These are phyloP conservation scores for Chytridium lagenaria DNA, from an alignment of 371 early-diverging fungal species.

Conservation along the genomic window DNA sequence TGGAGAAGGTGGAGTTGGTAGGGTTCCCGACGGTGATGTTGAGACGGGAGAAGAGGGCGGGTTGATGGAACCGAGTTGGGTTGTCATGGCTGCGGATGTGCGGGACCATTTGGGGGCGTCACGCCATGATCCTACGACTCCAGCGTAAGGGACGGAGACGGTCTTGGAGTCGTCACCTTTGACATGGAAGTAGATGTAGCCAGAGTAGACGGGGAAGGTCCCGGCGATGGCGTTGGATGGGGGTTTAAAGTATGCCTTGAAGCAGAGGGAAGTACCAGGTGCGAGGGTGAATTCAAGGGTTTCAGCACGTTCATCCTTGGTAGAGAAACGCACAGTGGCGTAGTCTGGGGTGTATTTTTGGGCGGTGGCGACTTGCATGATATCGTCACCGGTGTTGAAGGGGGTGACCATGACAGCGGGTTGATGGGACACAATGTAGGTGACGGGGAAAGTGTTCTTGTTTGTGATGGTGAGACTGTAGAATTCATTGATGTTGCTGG, in stretches of 20 bases:
- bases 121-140: constrained; percentile 23
- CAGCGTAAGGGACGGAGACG: constrained; percentile 35
- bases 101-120: constrained; percentile 11
- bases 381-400: constrained; percentile 26
- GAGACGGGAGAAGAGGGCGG: constrained; percentile 14
- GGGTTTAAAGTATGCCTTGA: constrained; percentile 22
- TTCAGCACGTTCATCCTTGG: not conserved
- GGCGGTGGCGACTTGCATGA: not conserved
- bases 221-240: constrained; percentile 22
- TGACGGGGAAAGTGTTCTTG: constrained; percentile 56
- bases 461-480: constrained; percentile 62
- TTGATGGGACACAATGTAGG: constrained; percentile 59
- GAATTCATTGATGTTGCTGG: constrained; percentile 50
- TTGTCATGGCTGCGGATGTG: not conserved
- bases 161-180: not conserved
- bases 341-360: constrained; percentile 22
- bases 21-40: no score
- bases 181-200: constrained; percentile 34
- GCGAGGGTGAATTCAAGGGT: constrained; percentile 20
- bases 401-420: constrained; percentile 24
- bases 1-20: no score
- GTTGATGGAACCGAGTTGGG: not conserved
- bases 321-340: constrained; percentile 22
- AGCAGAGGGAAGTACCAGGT: constrained; percentile 21
- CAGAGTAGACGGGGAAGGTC: constrained; percentile 34